These are phyloP conservation scores for Podochytrium sp. DNA, from an alignment of 192 early-diverging fungal genomes.

Conservation along the genomic window DNA sequence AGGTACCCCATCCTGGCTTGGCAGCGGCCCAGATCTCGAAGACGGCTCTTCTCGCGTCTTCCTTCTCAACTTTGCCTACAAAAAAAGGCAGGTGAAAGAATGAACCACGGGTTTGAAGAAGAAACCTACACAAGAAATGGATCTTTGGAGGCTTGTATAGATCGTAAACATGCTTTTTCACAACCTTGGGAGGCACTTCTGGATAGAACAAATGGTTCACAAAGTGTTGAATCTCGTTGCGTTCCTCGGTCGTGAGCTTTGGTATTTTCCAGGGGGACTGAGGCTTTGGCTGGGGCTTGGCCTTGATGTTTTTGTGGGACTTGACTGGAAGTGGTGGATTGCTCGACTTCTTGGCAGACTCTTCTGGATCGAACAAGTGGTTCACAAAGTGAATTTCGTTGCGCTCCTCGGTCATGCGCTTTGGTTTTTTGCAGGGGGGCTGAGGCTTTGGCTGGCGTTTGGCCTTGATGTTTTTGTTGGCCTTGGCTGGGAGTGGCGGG, in stretches of 20 bases:
- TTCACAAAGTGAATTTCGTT: slow-evolving; percentile 19
- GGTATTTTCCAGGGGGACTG: neutral
- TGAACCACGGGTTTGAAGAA: neutral
- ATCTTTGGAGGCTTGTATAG: neutral
- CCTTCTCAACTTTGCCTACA: neutral
- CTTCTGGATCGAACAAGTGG: neutral
- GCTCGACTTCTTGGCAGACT: no score
- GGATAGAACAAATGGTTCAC: neutral
- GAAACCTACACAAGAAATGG: neutral
- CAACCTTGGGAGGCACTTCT: neutral
- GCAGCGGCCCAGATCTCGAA: slow-evolving; percentile 7
- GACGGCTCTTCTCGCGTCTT: neutral
- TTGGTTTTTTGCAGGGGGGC: neutral
- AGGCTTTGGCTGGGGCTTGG: neutral
- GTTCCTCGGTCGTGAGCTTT: neutral
- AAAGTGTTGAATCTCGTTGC: slow-evolving; percentile 9
- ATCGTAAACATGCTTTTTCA: neutral
- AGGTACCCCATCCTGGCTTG: neutral
- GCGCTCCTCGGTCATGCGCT: neutral
- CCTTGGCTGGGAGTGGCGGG: neutral
- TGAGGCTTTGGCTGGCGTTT: neutral
- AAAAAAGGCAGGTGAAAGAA: neutral
- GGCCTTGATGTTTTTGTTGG: neutral
- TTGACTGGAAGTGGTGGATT: neutral
- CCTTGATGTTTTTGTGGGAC: neutral